Evolutionary conservation across 23 red algal species (phyloP), one percentile per base, ranked within the genome.

Genomic region (Gracilaria gracilis): DNA sequence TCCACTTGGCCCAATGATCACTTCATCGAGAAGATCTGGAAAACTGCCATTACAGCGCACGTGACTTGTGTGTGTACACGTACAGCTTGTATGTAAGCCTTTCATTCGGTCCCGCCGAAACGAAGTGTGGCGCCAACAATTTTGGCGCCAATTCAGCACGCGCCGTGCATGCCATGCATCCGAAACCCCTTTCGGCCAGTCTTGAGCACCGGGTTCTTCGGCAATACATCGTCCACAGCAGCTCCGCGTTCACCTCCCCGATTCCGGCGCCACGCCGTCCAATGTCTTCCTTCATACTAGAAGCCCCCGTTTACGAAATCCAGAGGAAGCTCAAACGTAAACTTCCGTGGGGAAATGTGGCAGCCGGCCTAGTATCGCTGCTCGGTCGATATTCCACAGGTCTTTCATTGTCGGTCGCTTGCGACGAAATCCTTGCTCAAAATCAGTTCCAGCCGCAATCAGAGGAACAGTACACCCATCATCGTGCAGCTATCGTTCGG

Each of bases 361-460:
- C 81, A 4, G 16, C 81, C 20, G 51, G 65, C 27, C 37, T 85
- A 32, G 65, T 85, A 24, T 48, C 59, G 37, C 61, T 85, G 15
- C 81, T 85, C 42, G 16, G 81, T 38, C 36, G 38, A 23, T 85
- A 85, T 47, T 85, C 81, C 39, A 70, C 81, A 14, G 81, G 81
- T 65, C 81, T 85, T 46, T 70, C 81, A 5, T 27, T 46, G 46
- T 47, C 81, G 23, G 58, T 85, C 16, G 81, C 61, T 16, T 65
- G 59, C 37, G 81, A 85, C 49, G 81, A 85, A 85, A 65, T 85
- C 39, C 61, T 69, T 23, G 65, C 54, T 31, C 40, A 28, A 13
- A 19, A 77, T 51, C 72, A 77, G 23, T 24, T 42, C 20, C 40
- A 77, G 46, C 27, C 3, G 42, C 38, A 77, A 77, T 0, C 0